These are phyloP conservation scores for Viola pubescens DNA, from an alignment of 441 rosid genomes.

Conservation along the genomic window DNA sequence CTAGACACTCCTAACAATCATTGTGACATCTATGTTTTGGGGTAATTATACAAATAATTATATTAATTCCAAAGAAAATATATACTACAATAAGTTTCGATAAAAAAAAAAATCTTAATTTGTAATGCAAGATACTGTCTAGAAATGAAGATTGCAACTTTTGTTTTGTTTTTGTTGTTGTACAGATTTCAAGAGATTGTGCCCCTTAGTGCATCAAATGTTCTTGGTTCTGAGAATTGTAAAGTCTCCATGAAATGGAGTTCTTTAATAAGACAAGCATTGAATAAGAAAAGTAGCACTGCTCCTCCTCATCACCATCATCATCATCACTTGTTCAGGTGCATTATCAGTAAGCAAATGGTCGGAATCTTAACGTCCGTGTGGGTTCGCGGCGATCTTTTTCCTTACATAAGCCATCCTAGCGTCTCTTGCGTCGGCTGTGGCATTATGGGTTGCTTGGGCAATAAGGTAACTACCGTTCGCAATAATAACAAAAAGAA, in stretches of 20 bases:
- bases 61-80: not conserved
- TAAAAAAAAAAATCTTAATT: not conserved
- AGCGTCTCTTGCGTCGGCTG: constrained; percentile 74
- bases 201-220: constrained; percentile 63
- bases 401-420: constrained; percentile 41
- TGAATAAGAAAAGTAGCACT: constrained; percentile 35
- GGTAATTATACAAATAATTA: constrained; percentile 29
- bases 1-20: constrained; percentile 28
- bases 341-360: constrained; percentile 69
- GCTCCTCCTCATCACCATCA: constrained; percentile 25
- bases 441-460: constrained; percentile 80
- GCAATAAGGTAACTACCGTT: constrained; percentile 53
- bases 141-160: not conserved
- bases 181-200: constrained; percentile 83
- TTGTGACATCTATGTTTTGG: constrained; percentile 68
- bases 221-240: constrained; percentile 53
- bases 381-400: constrained; percentile 54
- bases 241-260: constrained; percentile 60
- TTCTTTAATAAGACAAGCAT: constrained; percentile 43
- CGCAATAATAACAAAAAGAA: too few species aligned
- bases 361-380: constrained; percentile 73
- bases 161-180: not conserved
- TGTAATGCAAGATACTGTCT: not conserved
- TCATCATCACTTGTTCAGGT: constrained; percentile 18
- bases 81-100: not conserved